Evolutionary conservation across 1,284 basidiomycete genomes (phyloP), one percentile per base, ranked within the genome.

Genomic region (Macrocystidia cucumis): DNA sequence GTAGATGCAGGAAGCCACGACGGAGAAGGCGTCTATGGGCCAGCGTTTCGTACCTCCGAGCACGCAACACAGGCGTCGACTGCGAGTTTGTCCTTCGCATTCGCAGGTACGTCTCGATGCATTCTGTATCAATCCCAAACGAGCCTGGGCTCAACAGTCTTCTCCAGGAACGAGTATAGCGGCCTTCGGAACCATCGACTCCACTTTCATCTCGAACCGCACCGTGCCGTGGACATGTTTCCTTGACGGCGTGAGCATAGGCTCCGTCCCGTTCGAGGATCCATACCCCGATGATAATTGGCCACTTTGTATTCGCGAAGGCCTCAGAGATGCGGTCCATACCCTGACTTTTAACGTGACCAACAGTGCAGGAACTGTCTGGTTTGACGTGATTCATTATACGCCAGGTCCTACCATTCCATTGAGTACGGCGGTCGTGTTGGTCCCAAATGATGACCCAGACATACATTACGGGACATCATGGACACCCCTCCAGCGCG

Each of bases 271-370:
- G 9, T 45, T 47, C 3, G 50, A 48, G 27, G 13, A 32, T 21
- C n/a, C n/a, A n/a, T 54, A 44, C 26, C n/a, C 35, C 3, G 51
- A 56, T 23, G 54, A 55, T 31, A 56, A 57, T 39, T 55, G 48
- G 47, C 1, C 34, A 1, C 42, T 60, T 5, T 60, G 57, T 33
- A 20, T 40, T 4, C 40, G 34, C 3, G 16, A 25, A n/a, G 32
- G 39, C 12, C 37, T 56, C 1, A 26, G 27, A 9, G 47, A 50
- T 30, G 45, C 45, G 2, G 17, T 37, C 6, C 56, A 59, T 25
- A 40, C 37, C 4, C 29, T 57, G 5, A 52, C 44, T 2, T 34
- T 59, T 22, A 51, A 52, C 18, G 47, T 51, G 4, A 44, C 42
- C 9, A 50, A 46, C 21, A 30, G 32, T 4, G 48, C 48, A 12